These are phyloP conservation scores for Phytopythium ostracodes DNA, from an alignment of 352 stramenopile species.

Conservation along the genomic window DNA sequence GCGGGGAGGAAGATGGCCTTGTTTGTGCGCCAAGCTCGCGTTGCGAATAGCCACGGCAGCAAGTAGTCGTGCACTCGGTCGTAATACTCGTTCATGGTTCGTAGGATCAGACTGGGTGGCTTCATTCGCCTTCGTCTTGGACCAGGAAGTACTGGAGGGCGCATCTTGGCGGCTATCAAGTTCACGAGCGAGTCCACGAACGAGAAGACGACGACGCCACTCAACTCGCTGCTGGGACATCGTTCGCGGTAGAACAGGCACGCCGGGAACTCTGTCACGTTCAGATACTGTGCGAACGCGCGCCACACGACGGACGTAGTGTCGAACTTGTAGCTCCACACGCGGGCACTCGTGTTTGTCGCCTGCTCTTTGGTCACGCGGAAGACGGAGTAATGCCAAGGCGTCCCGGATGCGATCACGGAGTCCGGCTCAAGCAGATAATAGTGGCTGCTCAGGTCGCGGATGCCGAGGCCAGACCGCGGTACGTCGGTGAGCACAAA, in stretches of 20 bases:
- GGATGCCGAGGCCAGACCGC: slow-evolving; percentile 24
- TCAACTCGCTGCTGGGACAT: slow-evolving; percentile 13
- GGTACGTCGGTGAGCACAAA: slow-evolving; percentile 28
- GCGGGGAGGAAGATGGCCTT: slow-evolving; percentile 17
- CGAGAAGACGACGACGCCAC: slow-evolving; percentile 16
- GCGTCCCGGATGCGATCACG: slow-evolving; percentile 15
- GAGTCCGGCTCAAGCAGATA: slow-evolving; percentile 26
- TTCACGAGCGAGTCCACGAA: slow-evolving; percentile 34
- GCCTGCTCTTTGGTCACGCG: slow-evolving; percentile 11
- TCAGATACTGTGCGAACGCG: slow-evolving; percentile 19
- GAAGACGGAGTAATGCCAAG: slow-evolving; percentile 27
- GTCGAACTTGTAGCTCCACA: slow-evolving; percentile 41
- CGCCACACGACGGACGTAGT: slow-evolving; percentile 28
- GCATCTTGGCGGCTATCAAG: background rate
- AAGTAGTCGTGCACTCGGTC: slow-evolving; percentile 41
- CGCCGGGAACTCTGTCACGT: slow-evolving; percentile 14
- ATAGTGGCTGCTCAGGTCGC: slow-evolving; percentile 11
- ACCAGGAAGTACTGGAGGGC: background rate
- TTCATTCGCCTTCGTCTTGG: background rate
- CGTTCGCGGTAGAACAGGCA: slow-evolving; percentile 25
- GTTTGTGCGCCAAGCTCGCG: slow-evolving; percentile 25
- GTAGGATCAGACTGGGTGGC: slow-evolving; percentile 9
- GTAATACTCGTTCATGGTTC: slow-evolving; percentile 23
- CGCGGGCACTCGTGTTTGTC: slow-evolving; percentile 3
- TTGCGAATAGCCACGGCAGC: slow-evolving; percentile 27